A percentile compares a stretch with the other conserved stretches of the same genome.
These are phyloP conservation scores for Neurospora sp. DNA, from an alignment of 495 filamentous ascomycete species.

Conservation along the genomic window DNA sequence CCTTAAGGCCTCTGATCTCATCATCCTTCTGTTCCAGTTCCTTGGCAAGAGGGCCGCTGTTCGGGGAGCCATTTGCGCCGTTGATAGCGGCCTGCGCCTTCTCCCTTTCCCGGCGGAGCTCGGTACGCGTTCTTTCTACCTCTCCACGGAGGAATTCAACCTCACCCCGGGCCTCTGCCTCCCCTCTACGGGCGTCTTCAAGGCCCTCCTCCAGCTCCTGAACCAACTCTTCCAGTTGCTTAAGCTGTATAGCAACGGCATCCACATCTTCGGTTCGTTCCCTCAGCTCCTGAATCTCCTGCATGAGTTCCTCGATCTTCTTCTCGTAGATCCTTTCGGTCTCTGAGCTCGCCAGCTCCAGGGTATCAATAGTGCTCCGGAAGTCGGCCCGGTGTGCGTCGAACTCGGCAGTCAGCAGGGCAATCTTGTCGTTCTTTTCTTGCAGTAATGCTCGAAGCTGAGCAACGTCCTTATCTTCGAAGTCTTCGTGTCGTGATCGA, in stretches of 20 bases:
- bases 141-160: conserved; percentile 95
- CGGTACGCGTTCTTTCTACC: conserved; percentile 85
- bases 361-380: conserved; percentile 87
- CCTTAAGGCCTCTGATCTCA: conserved; percentile 92
- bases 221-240: conserved; percentile 90
- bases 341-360: conserved; percentile 92
- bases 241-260: conserved; percentile 78
- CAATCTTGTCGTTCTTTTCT: conserved; percentile 96
- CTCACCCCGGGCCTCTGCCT: conserved; percentile 91
- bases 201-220: conserved; percentile 94
- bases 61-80: conserved; percentile 42
- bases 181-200: conserved; percentile 90
- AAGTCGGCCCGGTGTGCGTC: conserved; percentile 94
- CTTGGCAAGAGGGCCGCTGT: conserved; percentile 40
- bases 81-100: conserved; percentile 59
- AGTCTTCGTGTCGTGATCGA: conserved; percentile 33
- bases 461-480: conserved; percentile 68
- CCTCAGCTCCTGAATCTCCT: conserved; percentile 72
- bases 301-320: conserved; percentile 77
- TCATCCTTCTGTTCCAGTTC: conserved; percentile 93
- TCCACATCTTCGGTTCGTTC: conserved; percentile 83
- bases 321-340: conserved; percentile 97
- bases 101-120: conserved; percentile 82
- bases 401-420: conserved; percentile 85
- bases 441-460: conserved; percentile 73